Conservation (phyloP, 2,329 filamentous ascomycete species). For the Botryotinia globosa region DNA sequence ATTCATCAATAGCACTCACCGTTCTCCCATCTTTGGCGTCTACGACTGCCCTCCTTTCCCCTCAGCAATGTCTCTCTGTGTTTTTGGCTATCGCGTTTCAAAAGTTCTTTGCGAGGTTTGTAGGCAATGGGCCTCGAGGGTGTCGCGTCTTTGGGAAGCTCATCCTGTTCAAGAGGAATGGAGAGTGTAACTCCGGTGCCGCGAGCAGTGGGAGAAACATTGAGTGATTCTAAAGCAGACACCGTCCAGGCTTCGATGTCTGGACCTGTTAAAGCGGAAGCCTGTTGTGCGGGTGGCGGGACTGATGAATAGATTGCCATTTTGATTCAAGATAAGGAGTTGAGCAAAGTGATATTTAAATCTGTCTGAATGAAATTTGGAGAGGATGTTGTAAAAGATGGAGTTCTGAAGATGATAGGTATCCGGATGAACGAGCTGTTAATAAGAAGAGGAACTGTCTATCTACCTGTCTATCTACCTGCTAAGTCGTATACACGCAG, state of each 20-base stretch:
- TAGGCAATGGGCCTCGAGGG: constrained; percentile 35
- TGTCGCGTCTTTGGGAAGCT: constrained; percentile 27
- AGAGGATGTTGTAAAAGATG: neutral
- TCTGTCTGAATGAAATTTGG: neutral
- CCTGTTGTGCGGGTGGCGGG: constrained; percentile 46
- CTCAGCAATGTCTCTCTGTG: constrained; percentile 57
- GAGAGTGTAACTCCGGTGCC: constrained; percentile 63
- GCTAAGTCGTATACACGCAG: neutral
- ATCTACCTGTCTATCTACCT: neutral
- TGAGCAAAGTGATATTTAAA: neutral
- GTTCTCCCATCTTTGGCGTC: constrained; percentile 92
- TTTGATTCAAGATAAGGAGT: constrained; percentile 24
- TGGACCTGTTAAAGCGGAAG: constrained; percentile 39
- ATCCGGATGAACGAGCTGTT: neutral
- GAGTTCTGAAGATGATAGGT: constrained; percentile 5
- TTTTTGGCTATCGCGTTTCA: constrained; percentile 60
- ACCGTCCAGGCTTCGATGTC: constrained; percentile 69
- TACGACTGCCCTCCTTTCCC: constrained; percentile 85
- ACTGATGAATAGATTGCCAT: constrained; percentile 56
- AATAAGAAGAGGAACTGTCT: neutral
- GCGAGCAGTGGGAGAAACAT: constrained; percentile 53
- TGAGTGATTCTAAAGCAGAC: constrained; percentile 54
- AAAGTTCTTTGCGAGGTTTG: constrained; percentile 35
- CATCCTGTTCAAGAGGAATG: constrained; percentile 69
- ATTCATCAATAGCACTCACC: constrained; percentile 51